phyloP scores from a whole-genome alignment of 176 grass and related monocot species.

The Carex parvula region DNA sequence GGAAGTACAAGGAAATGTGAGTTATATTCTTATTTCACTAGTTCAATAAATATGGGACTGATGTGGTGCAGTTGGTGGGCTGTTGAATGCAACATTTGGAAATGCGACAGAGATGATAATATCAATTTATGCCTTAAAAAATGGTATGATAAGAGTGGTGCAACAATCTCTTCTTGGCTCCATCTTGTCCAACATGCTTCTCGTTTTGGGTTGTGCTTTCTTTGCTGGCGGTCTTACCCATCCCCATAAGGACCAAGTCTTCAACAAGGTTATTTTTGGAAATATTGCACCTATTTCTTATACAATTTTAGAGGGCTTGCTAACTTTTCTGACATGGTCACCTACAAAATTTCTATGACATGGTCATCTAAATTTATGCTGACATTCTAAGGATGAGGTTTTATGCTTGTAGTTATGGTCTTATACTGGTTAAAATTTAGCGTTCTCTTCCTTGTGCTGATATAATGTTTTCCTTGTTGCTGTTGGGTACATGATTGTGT shows the following conservation, averaged over 20 bases:
- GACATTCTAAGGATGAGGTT: background rate
- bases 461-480: background rate
- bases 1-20: background rate
- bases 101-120: constrained; percentile 99
- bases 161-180: constrained; percentile 93
- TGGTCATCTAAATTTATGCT: background rate
- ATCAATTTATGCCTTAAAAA: constrained; percentile 90
- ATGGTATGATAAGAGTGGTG: constrained; percentile 94
- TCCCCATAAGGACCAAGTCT: constrained; percentile 73
- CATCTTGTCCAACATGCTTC: constrained; percentile 95
- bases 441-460: background rate
- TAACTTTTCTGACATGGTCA: background rate
- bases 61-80: constrained; percentile 71
- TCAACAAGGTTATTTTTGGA: constrained; percentile 66
- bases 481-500: background rate
- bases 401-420: background rate
- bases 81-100: constrained; percentile 94
- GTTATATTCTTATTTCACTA: background rate
- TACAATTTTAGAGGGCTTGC: background rate
- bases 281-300: background rate
- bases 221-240: constrained; percentile 87
- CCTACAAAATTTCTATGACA: background rate
- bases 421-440: background rate
- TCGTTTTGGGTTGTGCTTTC: constrained; percentile 97
- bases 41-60: background rate